Base-by-base conservation (phyloP, 768 basidiomycete species). In the Lactarius indigo region DNA sequence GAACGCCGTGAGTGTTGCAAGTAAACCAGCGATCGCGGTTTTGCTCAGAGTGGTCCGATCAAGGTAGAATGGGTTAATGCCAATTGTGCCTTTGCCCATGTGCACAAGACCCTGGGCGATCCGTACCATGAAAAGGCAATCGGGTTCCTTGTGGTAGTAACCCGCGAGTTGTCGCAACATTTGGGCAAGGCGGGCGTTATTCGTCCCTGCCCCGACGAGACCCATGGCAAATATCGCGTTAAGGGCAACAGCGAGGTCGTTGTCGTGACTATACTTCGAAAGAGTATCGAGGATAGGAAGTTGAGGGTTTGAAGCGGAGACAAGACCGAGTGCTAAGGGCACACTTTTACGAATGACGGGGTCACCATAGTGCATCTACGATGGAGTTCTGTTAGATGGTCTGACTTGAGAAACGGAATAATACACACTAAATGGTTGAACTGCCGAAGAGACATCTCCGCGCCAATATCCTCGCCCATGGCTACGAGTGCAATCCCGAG, bases 151-250 rank as follows among this genome's bases (percentile, higher is more conserved):
- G 79, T 91, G 85, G 78, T 99, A 99, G 80, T 98, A 99, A n/a
- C 92, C 92, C 13, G 96, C 95, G 5, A 99, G 84, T 74, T 96
- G 94, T 50, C 97, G 84, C 37, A 99, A 85, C 96, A 99, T 97
- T 78, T 99, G 97, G 15, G 91, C 96, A 44, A 99, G 83, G 44
- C 95, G 88, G 17, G 97, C 97, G 71, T 99, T 98, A 78, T 99
- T 99, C n/a, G 94, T 95, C 37, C 97, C 97, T 2, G 96, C 96
- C 35, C 97, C 97, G 60, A 98, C 90, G 30, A 99, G 84, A 67
- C 97, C 97, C 96, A 99, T 98, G 2, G 96, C 96, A 72, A 98
- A 92, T 78, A 99, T 98, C 31, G 97, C 93, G 73, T 98, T 98
- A 59, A 94, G 85, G 0, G 96, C 97, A 12, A 99, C 97, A 52